Base-by-base conservation (phyloP, 345 rosid genomes). In the Pugionium cornutum region DNA sequence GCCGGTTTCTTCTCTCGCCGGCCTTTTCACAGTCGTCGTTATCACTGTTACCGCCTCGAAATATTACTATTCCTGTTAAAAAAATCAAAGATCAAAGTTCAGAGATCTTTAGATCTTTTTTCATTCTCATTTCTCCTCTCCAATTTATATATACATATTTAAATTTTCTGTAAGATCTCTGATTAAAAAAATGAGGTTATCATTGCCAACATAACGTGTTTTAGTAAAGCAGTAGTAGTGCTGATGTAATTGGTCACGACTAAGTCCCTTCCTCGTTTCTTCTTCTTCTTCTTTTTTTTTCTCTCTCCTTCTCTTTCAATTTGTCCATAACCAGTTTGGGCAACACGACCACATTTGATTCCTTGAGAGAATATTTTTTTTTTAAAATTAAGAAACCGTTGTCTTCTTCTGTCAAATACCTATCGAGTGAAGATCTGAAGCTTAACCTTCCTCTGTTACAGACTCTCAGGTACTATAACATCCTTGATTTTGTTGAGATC, bases 161-260 rank as follows among this genome's bases (percentile, higher is more conserved):
- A 35, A 18, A 4, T 30, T 72, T 30, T 72, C 31, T 29, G 35
- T 40, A 64, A 65, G 71, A 72, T 67, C 64, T 67, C 18, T 27
- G 63, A 60, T 59, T 72, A 43, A 66, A 73, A 73, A 43, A 66
- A 44, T 6, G 43, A 39, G 37, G 47, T 27, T 25, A n/a, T 73
- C 26, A 51, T 66, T 73, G 67, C 57, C 72, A 73, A 53, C 68
- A 62, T 74, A 62, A 74, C 74, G 74, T 70, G 76, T 7, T 53
- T 68, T 55, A 53, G 63, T 60, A 69, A 9, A 51, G 58, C 62
- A 40, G 52, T 36, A 73, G 74, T 79, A 58, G 86, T 82, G 82
- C 78, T 77, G 33, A 77, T 62, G 69, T 75, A 72, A 69, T 73
- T 79, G 75, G 67, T 75, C 83, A 69, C 83, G 77, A 84, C 83